phyloP scores from a whole-genome alignment of 78 protist species.

The slime mould (Dictyostelium discoideum) region DNA sequence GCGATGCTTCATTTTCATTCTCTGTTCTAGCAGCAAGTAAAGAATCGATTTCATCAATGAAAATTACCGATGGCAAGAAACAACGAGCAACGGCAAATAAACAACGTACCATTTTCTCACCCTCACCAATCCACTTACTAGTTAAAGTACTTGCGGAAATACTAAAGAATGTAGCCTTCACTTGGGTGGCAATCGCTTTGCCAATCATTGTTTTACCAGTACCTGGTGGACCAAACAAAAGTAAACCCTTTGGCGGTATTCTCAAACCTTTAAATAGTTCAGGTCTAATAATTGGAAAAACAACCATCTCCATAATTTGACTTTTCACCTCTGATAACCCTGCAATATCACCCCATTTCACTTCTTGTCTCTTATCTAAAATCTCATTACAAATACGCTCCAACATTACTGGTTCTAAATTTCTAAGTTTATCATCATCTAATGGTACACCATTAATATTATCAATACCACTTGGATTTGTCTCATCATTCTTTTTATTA shows the following conservation, averaged over 20 bases:
- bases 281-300: conserved; percentile 76
- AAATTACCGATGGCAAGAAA: conserved; percentile 85
- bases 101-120: conserved; percentile 91
- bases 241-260: conserved; percentile 82
- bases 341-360: conserved; percentile 67
- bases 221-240: conserved; percentile 92
- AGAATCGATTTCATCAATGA: conserved; percentile 95
- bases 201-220: conserved; percentile 91
- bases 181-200: conserved; percentile 97
- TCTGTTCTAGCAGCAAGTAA: conserved; percentile 55
- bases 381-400: conserved; percentile 77
- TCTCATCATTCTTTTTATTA: conserved; percentile 40
- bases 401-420: conserved; percentile 57
- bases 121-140: conserved; percentile 92
- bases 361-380: neutral
- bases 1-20: conserved; percentile 84
- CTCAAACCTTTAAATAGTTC: conserved; percentile 82
- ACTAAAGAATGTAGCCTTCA: conserved; percentile 96
- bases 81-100: conserved; percentile 90
- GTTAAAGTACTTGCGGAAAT: conserved; percentile 94
- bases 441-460: conserved; percentile 74
- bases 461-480: conserved; percentile 59
- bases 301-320: conserved; percentile 69
- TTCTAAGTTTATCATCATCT: conserved; percentile 61
- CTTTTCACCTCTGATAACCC: conserved; percentile 82